Evolutionary conservation across 176 grass and related monocot genomes (phyloP).

Genomic region (Musa itinerans): DNA sequence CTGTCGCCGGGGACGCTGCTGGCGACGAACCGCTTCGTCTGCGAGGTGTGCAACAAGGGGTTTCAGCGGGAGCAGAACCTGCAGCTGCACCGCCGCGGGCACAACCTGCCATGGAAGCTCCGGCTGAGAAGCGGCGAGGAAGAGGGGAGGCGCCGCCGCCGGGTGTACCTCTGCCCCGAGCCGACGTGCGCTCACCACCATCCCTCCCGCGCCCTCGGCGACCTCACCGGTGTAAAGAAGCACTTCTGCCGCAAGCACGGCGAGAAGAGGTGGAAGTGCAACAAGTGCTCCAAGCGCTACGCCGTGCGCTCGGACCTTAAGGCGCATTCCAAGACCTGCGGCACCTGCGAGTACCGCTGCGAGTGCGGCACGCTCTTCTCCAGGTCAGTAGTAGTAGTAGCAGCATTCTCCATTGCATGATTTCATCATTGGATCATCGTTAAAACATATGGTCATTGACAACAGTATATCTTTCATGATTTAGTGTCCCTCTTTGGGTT

Average conservation of each 20-base stretch:
- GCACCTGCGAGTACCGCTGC: conserved; percentile 93
- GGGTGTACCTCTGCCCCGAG: conserved; percentile 96
- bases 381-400: conserved; percentile 26
- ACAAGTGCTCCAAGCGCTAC: conserved; percentile 97
- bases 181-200: conserved; percentile 90
- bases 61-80: conserved; percentile 98
- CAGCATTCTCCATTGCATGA: background rate
- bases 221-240: conserved; percentile 99
- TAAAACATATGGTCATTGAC: too few species aligned
- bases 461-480: too few species aligned
- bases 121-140: conserved; percentile 74
- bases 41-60: conserved; percentile 98
- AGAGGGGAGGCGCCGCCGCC: conserved; percentile 49
- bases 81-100: conserved; percentile 90
- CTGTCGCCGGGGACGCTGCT: conserved; percentile 81
- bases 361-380: conserved; percentile 99
- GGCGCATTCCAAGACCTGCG: conserved; percentile 98
- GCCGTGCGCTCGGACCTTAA: conserved; percentile 96
- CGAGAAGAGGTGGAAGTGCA: conserved; percentile 99
- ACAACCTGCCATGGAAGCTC: conserved; percentile 98
- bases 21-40: conserved; percentile 94
- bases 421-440: background rate
- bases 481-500: background rate
- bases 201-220: conserved; percentile 79
- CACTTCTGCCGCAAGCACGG: conserved; percentile 99